Evolutionary conservation across 768 basidiomycete species (phyloP).

Genomic region (Podaxis pistillaris): DNA sequence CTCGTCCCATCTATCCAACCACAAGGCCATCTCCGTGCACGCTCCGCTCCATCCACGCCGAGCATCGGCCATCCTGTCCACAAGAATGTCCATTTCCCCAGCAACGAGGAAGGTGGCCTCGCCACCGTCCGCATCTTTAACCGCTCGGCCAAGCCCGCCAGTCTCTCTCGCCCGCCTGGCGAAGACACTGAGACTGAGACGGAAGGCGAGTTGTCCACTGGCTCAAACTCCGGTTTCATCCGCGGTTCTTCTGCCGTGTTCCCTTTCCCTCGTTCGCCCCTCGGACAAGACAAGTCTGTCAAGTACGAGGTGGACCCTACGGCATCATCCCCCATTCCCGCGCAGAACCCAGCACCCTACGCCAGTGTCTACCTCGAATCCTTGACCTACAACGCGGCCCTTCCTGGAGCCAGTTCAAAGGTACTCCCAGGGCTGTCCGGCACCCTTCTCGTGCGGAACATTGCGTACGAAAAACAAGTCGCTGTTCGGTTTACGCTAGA

Average conservation of each 20-base stretch:
- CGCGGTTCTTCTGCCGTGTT: neutral
- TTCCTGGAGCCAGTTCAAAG: neutral
- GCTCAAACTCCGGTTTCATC: slow-evolving; percentile 12
- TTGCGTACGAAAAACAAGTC: slow-evolving; percentile 85
- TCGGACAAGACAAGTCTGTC: slow-evolving; percentile 6
- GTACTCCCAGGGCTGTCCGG: slow-evolving; percentile 52
- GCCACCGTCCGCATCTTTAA: slow-evolving; percentile 62
- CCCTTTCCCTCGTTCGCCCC: slow-evolving; percentile 10
- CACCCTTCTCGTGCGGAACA: slow-evolving; percentile 78
- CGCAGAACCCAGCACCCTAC: slow-evolving; percentile 17
- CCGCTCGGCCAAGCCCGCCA: slow-evolving; percentile 67
- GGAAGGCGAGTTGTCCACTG: slow-evolving; percentile 26
- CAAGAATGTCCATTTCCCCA: slow-evolving; percentile 90
- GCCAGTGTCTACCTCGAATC: slow-evolving; percentile 35
- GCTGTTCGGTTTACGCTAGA: slow-evolving; percentile 89
- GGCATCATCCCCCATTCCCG: slow-evolving; percentile 27
- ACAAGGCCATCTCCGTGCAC: slow-evolving; percentile 27
- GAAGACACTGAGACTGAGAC: slow-evolving; percentile 45
- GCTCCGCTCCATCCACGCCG: slow-evolving; percentile 62
- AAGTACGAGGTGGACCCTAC: slow-evolving; percentile 23
- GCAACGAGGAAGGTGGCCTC: slow-evolving; percentile 55
- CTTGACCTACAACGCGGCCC: slow-evolving; percentile 18
- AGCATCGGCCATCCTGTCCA: slow-evolving; percentile 29
- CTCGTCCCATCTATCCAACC: neutral
- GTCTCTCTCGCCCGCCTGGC: slow-evolving; percentile 37